These are phyloP conservation scores for Colletotrichum tamarilloi DNA, from an alignment of 2,329 filamentous ascomycete species.

Conservation along the genomic window DNA sequence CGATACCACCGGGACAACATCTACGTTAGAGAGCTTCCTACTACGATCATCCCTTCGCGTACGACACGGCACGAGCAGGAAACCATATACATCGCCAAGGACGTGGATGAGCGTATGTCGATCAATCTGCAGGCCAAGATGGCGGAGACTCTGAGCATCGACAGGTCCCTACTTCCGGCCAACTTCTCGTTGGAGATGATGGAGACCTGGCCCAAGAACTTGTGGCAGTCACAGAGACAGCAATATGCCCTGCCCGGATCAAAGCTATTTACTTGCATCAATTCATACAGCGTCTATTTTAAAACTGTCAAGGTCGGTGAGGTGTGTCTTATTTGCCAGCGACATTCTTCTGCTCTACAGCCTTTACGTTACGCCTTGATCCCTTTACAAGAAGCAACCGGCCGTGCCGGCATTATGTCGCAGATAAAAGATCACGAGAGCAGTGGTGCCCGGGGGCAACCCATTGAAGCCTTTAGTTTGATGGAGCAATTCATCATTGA, in stretches of 20 bases:
- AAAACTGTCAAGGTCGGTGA: background rate
- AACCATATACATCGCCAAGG: slow-evolving; percentile 8
- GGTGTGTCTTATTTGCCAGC: background rate
- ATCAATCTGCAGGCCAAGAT: background rate
- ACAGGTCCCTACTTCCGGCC: background rate
- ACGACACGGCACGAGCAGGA: background rate
- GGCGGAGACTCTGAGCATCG: background rate
- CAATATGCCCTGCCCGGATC: background rate
- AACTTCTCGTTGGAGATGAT: background rate
- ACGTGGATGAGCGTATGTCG: background rate
- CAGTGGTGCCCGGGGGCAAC: background rate
- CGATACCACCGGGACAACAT: slow-evolving; percentile 14
- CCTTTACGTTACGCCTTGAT: slow-evolving; percentile 6
- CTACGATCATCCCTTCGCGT: background rate
- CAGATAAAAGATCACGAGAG: background rate
- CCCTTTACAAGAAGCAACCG: background rate
- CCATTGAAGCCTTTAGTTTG: background rate
- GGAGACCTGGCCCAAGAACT: background rate
- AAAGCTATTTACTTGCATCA: background rate
- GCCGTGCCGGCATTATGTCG: background rate
- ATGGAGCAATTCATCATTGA: slow-evolving; percentile 8
- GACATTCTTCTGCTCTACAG: background rate
- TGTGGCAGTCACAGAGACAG: background rate
- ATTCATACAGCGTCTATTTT: background rate
- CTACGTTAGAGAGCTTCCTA: slow-evolving; percentile 5